Percentiles rank a stretch among this genome's conserved stretches.
Conservation (phyloP, 1,139 yeast species). For the Candida freyschussii region DNA sequence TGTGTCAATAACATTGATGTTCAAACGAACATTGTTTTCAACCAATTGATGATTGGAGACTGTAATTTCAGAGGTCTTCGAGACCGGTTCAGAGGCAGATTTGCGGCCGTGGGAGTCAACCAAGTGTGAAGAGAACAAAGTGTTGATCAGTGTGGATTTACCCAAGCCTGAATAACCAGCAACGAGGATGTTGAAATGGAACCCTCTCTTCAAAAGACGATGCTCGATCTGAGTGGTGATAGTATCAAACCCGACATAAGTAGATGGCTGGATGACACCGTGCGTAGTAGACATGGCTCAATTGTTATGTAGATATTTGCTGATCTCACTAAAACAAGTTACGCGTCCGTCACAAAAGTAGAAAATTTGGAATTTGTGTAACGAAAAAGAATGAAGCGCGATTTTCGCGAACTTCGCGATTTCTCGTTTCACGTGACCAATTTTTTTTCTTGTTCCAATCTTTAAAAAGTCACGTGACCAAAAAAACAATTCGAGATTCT, state of each 20-base stretch:
- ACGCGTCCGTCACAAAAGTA: too few relatives aligned
- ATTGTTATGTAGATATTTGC: too few relatives aligned
- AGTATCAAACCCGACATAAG: slow-evolving; percentile 92
- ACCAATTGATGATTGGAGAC: slow-evolving; percentile 63
- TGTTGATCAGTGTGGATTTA: slow-evolving; percentile 85
- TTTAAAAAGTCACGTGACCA: too few relatives aligned
- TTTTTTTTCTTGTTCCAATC: too few relatives aligned
- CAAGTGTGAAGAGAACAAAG: slow-evolving; percentile 80
- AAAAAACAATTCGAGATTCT: too few relatives aligned
- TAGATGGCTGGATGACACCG: slow-evolving; percentile 34
- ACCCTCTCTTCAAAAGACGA: slow-evolving; percentile 86
- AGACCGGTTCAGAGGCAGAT: slow-evolving; percentile 56
- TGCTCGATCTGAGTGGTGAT: slow-evolving; percentile 94
- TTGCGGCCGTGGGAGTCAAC: slow-evolving; percentile 70
- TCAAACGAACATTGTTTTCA: slow-evolving; percentile 85
- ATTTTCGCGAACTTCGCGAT: not conserved
- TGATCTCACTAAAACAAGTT: too few relatives aligned
- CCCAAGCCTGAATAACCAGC: slow-evolving; percentile 95
- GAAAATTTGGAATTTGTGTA: not conserved
- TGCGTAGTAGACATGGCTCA: slow-evolving; percentile 13
- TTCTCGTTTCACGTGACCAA: too few relatives aligned
- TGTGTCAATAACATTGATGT: slow-evolving; percentile 86
- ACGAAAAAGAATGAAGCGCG: too few relatives aligned
- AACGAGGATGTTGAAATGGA: slow-evolving; percentile 89
- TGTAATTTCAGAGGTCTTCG: slow-evolving; percentile 84